Conservation (phyloP, 83 land plant genomes). For the Isoetes engelmannii region DNA sequence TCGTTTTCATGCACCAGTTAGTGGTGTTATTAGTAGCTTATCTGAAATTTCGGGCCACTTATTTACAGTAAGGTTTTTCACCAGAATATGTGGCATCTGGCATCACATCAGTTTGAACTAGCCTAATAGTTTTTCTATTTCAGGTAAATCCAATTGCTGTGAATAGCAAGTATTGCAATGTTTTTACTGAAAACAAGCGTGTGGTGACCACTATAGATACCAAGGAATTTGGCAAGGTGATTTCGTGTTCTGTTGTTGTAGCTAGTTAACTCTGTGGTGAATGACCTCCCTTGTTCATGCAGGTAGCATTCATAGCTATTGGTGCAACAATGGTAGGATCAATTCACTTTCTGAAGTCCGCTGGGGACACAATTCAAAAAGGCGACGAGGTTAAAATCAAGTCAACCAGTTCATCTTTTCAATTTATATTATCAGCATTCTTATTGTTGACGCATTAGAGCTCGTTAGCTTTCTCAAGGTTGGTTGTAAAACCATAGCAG, state of each 20-base stretch:
- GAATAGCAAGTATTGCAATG: slow-evolving; percentile 92
- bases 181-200: slow-evolving; percentile 92
- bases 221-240: slow-evolving; percentile 76
- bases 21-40: slow-evolving; percentile 50
- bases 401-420: no score
- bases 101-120: not conserved
- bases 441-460: no score
- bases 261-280: no score
- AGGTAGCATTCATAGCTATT: slow-evolving; percentile 95
- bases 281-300: not conserved
- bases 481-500: not conserved
- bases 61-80: slow-evolving; percentile 53
- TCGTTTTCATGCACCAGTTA: slow-evolving; percentile 76
- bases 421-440: no score
- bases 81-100: not conserved
- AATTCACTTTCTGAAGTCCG: slow-evolving; percentile 56
- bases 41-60: slow-evolving; percentile 67
- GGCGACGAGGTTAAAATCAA: slow-evolving; percentile 69
- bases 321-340: slow-evolving; percentile 98
- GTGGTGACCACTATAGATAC: slow-evolving; percentile 62
- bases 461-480: not conserved
- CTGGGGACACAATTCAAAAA: slow-evolving; percentile 62
- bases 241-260: no score
- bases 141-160: slow-evolving; percentile 98
- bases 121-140: slow-evolving; percentile 9